phyloP scores from a whole-genome alignment of 305 asterid genomes.

The Rubia tinctorum region DNA sequence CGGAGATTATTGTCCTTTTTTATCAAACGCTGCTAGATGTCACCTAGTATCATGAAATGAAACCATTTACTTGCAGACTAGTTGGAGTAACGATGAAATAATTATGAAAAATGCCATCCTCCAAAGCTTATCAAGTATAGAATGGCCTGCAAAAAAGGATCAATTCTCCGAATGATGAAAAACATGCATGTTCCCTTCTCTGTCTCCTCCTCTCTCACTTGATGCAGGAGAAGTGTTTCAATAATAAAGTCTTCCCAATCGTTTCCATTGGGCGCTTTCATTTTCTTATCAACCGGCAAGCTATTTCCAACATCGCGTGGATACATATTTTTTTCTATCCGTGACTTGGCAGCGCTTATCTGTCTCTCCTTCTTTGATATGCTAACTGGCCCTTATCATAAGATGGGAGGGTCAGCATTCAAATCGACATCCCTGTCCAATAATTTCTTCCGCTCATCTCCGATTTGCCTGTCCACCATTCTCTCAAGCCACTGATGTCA shows the following conservation, averaged over 20 bases:
- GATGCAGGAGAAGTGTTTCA: slow-evolving; percentile 80
- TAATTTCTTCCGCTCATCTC: slow-evolving; percentile 69
- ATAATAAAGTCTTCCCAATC: slow-evolving; percentile 78
- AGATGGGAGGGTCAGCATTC: slow-evolving; percentile 63
- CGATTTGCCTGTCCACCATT: slow-evolving; percentile 90
- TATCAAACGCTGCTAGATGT: too few relatives aligned
- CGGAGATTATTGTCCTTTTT: too few relatives aligned
- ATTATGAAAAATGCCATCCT: background rate
- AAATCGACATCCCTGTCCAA: slow-evolving; percentile 71
- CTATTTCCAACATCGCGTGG: slow-evolving; percentile 30
- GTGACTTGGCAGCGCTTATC: slow-evolving; percentile 64
- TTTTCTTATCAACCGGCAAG: slow-evolving; percentile 30
- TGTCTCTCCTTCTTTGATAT: slow-evolving; percentile 49
- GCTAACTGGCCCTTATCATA: slow-evolving; percentile 46
- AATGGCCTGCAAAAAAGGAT: background rate
- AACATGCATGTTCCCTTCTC: slow-evolving; percentile 78
- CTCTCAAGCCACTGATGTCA: slow-evolving; percentile 38
- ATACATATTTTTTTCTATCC: slow-evolving; percentile 45
- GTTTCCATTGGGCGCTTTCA: slow-evolving; percentile 19
- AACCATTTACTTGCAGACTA: too few relatives aligned
- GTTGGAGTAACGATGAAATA: background rate
- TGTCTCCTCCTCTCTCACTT: slow-evolving; percentile 71
- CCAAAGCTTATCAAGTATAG: too few relatives aligned
- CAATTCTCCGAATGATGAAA: slow-evolving; percentile 30
- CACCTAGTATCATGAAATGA: too few relatives aligned